Conservation (phyloP, 192 early-diverging fungal species). For the Coemansia sp. region DNA sequence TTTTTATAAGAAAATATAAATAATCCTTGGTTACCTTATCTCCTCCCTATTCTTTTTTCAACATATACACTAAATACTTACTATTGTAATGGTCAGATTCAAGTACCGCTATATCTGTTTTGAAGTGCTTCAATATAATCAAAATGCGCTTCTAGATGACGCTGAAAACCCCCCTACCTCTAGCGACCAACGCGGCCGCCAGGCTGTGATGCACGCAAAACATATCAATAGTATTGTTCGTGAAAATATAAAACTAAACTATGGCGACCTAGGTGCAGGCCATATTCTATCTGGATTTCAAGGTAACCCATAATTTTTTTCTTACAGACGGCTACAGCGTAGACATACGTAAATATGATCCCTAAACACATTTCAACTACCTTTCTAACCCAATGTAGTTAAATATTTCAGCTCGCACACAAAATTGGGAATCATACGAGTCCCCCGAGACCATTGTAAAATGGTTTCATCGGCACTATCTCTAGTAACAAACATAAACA, state of each 20-base stretch:
- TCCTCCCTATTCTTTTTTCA: not conserved
- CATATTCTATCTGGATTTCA: conserved; percentile 26
- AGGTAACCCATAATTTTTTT: not conserved
- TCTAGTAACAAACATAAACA: conserved; percentile 19
- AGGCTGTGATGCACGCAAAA: conserved; percentile 3
- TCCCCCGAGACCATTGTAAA: conserved; percentile 46
- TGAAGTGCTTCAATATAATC: conserved; percentile 21
- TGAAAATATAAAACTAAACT: conserved; percentile 33
- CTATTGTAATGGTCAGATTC: conserved; percentile 35
- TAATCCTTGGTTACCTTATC: not conserved
- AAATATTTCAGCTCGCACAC: conserved; percentile 39
- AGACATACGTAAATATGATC: not conserved
- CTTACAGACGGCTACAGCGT: no score
- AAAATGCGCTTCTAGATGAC: not conserved
- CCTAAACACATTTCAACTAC: not conserved
- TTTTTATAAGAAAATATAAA: no score
- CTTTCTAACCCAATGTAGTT: conserved; percentile 5
- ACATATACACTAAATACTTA: not conserved
- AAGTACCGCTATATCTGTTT: conserved; percentile 51
- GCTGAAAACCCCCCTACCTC: not conserved
- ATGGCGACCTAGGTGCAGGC: conserved; percentile 40
- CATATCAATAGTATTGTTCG: conserved; percentile 23
- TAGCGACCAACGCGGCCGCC: not conserved
- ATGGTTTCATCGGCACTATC: conserved; percentile 33
- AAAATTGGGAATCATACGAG: conserved; percentile 32